Base-by-base conservation (phyloP, 1,139 yeast genomes). In the Blastobotrys ciferrii region DNA sequence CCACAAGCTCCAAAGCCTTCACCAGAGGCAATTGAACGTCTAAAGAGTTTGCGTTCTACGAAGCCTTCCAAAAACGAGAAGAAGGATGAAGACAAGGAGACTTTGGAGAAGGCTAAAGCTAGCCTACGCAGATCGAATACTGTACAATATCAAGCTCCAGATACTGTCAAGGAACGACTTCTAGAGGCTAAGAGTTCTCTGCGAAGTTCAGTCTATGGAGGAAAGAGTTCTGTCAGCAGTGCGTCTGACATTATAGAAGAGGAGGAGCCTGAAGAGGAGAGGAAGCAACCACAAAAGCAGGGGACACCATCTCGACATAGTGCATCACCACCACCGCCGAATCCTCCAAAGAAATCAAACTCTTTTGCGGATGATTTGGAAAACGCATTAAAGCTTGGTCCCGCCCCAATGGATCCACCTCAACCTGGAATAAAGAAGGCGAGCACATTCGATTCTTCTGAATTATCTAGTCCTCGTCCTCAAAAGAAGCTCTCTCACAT, bases 401-500 rank as follows among this genome's bases (percentile, higher is more conserved):
- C 57, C 6, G 47, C 56, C 2, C 42, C 52, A 4, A 41, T 41
- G 19, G 45, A 52, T 7, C 23, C 47, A 13, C 51, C 47, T 15
- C 42, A 41, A 20, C 37, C 32, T 9, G 15, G 32, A 15, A 38
- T 58, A 5, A 37, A 56, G 46, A 64, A 59, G 47, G 65, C 71
- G 1, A 49, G 58, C 18, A 68, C 72, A 0, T 58, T 68, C 42
- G 70, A 66, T 50, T 49, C 54, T 7, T 47, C 66, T 9, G 54
- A 55, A 13, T 46, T 56, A 15, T 19, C 30, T 6, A 53, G 25
- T 14, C 13, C 47, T 0, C 48, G 45, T 2, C 45, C 53, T 12
- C 51, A 55, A 14, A 53, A 56, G 38, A 69, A 72, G 47, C 68
- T 84, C 50, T 70, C 68, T 0, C 94, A 86, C 60, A 69, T 78